phyloP scores from a whole-genome alignment of 371 early-diverging fungal genomes.

The Actinomortierella wolfii region DNA sequence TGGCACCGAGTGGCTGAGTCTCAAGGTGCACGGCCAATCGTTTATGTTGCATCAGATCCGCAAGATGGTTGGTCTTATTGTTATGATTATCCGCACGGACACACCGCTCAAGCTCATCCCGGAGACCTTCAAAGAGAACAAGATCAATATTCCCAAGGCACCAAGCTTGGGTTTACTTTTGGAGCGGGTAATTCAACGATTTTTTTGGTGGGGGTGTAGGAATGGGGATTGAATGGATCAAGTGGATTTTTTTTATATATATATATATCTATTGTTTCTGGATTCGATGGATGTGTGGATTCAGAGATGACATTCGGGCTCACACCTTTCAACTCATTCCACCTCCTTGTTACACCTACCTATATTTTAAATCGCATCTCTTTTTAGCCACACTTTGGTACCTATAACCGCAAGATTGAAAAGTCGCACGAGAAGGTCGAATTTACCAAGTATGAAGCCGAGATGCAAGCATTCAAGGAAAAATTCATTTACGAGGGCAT shows the following conservation, averaged over 20 bases:
- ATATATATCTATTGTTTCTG: background rate
- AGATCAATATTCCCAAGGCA: slow-evolving; percentile 97
- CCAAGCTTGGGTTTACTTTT: slow-evolving; percentile 96
- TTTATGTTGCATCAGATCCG: slow-evolving; percentile 99
- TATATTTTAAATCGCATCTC: slow-evolving; percentile 4
- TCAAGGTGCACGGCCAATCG: slow-evolving; percentile 96
- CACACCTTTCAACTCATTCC: too few relatives aligned
- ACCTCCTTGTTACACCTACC: too few relatives aligned
- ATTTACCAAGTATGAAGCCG: slow-evolving; percentile 57
- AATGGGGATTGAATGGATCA: background rate
- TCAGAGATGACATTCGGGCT: background rate
- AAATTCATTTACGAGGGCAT: slow-evolving; percentile 81
- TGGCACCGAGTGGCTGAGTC: slow-evolving; percentile 90
- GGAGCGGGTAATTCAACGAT: slow-evolving; percentile 61
- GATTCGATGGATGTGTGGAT: background rate
- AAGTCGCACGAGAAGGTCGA: slow-evolving; percentile 48
- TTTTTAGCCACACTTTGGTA: slow-evolving; percentile 62
- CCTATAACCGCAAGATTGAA: slow-evolving; percentile 63
- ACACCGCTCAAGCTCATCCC: slow-evolving; percentile 72
- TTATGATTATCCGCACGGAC: slow-evolving; percentile 77
- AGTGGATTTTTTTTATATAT: background rate
- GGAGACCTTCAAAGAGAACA: slow-evolving; percentile 62
- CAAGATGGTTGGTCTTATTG: slow-evolving; percentile 97
- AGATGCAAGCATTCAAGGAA: slow-evolving; percentile 83
- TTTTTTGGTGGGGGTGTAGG: background rate